A percentile compares a stretch with the other conserved stretches of the same genome.
Conservation (phyloP, 2,329 filamentous ascomycete genomes). For the Phaeosphaeriaceae sp. region DNA sequence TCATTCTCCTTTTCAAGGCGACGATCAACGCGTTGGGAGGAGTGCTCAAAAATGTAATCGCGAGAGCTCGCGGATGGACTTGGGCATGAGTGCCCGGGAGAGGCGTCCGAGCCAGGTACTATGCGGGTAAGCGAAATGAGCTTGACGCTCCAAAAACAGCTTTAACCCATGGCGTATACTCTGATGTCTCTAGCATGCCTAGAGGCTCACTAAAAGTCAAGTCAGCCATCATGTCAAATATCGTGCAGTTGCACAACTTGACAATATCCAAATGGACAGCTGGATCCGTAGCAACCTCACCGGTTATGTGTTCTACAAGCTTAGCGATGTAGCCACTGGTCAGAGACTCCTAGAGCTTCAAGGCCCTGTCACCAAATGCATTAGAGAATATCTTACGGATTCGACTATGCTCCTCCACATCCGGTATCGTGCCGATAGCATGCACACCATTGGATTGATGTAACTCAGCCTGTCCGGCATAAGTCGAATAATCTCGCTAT, state of each 20-base stretch:
- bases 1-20: neutral
- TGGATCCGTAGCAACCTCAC: too few relatives aligned
- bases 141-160: slow-evolving; percentile 6
- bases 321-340: neutral
- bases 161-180: slow-evolving; percentile 40
- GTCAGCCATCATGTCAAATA: slow-evolving; percentile 45
- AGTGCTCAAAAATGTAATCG: neutral
- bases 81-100: neutral
- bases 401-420: slow-evolving; percentile 12
- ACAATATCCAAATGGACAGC: neutral
- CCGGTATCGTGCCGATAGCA: neutral
- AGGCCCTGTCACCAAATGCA: slow-evolving; percentile 28
- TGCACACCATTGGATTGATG: neutral
- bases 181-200: slow-evolving; percentile 8
- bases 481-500: slow-evolving; percentile 34
- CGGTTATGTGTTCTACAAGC: neutral
- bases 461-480: slow-evolving; percentile 25
- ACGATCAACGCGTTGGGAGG: neutral
- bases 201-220: slow-evolving; percentile 59
- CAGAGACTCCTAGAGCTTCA: too few relatives aligned
- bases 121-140: neutral
- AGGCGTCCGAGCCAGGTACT: neutral
- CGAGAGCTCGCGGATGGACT: too few relatives aligned
- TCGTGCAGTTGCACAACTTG: slow-evolving; percentile 16
- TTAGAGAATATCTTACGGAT: slow-evolving; percentile 28